These are phyloP conservation scores for Penicillium oxalicum DNA, from an alignment of 2,329 filamentous ascomycete species.

Conservation along the genomic window DNA sequence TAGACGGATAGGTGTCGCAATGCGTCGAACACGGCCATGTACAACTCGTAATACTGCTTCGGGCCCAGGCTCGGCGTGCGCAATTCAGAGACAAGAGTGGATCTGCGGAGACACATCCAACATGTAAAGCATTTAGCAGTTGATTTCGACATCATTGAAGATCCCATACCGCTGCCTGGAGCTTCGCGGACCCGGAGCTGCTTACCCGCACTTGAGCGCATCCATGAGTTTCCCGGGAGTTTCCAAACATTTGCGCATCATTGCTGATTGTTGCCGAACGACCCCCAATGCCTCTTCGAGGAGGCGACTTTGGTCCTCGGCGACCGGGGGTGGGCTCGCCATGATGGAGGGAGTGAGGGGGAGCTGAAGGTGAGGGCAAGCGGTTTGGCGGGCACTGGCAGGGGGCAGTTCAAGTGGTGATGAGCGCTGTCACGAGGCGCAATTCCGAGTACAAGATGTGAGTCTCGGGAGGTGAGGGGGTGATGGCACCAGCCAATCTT, in stretches of 20 bases:
- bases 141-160: slow-evolving; percentile 8
- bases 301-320: slow-evolving; percentile 81
- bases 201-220: slow-evolving; percentile 97
- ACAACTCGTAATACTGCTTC: slow-evolving; percentile 99
- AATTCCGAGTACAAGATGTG: neutral
- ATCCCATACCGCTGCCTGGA: slow-evolving; percentile 23
- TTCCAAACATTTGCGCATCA: slow-evolving; percentile 97
- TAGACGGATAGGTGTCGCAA: slow-evolving; percentile 93
- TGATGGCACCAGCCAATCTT: too few relatives aligned
- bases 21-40: slow-evolving; percentile 98
- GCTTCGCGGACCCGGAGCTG: slow-evolving; percentile 16
- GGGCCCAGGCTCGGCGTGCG: slow-evolving; percentile 95
- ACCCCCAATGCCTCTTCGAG: slow-evolving; percentile 95
- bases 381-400: slow-evolving; percentile 18
- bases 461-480: too few relatives aligned
- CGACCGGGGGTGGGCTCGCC: slow-evolving; percentile 52
- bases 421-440: too few relatives aligned
- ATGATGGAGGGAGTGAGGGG: slow-evolving; percentile 34
- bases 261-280: slow-evolving; percentile 90
- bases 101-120: slow-evolving; percentile 51
- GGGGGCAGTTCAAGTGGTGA: slow-evolving; percentile 10
- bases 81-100: slow-evolving; percentile 95
- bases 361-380: slow-evolving; percentile 21
- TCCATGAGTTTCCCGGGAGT: slow-evolving; percentile 99
- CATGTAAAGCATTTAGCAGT: slow-evolving; percentile 12